These are phyloP conservation scores for Boletus albobrunnescens DNA, from an alignment of 1,284 basidiomycete species.

Conservation along the genomic window DNA sequence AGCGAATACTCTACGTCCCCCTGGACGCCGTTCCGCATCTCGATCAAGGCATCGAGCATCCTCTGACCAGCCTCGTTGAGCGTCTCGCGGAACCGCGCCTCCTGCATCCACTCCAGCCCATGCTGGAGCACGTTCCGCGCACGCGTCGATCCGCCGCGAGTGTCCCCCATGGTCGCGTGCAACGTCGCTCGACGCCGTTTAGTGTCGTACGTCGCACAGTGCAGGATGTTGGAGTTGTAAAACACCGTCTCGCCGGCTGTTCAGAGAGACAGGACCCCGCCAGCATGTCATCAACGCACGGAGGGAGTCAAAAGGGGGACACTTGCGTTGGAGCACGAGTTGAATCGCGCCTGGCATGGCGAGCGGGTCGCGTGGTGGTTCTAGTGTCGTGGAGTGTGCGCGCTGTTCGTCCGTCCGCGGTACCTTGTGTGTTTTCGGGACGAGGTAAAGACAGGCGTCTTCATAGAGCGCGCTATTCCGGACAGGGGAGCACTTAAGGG, in stretches of 20 bases:
- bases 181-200: constrained; percentile 60
- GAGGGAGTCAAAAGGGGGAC: too few species aligned
- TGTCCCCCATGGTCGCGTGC: constrained; percentile 70
- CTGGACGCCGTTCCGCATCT: constrained; percentile 48
- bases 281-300: neutral
- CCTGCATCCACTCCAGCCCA: constrained; percentile 71
- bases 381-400: constrained; percentile 49
- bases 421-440: constrained; percentile 64
- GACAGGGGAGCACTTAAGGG: neutral
- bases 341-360: constrained; percentile 67
- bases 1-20: constrained; percentile 53
- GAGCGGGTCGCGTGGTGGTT: constrained; percentile 54
- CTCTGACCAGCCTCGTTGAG: constrained; percentile 45
- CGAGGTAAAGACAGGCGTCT: constrained; percentile 72
- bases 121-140: constrained; percentile 82
- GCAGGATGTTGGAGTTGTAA: constrained; percentile 80
- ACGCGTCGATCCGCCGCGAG: constrained; percentile 57
- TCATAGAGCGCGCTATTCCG: constrained; percentile 64
- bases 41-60: constrained; percentile 62
- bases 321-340: constrained; percentile 58
- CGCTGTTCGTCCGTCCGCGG: constrained; percentile 63
- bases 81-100: constrained; percentile 47
- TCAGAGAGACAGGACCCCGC: neutral
- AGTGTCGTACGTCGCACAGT: constrained; percentile 66
- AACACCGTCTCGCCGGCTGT: constrained; percentile 74